These are phyloP conservation scores for Paralagenidium karlingii DNA, from an alignment of 352 stramenopile species.

Conservation along the genomic window DNA sequence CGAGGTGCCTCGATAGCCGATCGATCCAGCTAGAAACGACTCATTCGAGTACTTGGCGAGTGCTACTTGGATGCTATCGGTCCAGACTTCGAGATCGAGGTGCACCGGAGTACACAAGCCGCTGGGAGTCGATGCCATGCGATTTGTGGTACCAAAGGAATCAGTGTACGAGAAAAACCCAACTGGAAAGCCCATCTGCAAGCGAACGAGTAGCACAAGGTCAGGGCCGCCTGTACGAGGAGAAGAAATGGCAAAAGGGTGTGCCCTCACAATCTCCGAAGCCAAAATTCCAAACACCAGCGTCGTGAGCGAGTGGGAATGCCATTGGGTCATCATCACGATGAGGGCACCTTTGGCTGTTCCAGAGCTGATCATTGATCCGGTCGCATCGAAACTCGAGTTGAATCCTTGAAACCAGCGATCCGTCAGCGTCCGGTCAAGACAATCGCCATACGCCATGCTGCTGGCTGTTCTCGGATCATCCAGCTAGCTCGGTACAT, in stretches of 20 bases:
- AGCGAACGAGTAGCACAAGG: too few relatives aligned
- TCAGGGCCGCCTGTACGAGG: too few relatives aligned
- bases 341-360: conserved; percentile 16
- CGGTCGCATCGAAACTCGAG: too few relatives aligned
- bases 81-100: conserved; percentile 23
- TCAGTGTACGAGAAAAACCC: too few relatives aligned
- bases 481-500: too few relatives aligned
- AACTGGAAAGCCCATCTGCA: too few relatives aligned
- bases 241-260: background rate
- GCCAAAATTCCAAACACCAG: conserved; percentile 31
- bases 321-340: conserved; percentile 25
- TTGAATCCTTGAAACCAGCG: too few relatives aligned
- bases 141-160: conserved; percentile 23
- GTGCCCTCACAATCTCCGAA: conserved; percentile 18
- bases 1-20: conserved; percentile 18
- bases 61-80: background rate
- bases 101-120: conserved; percentile 21
- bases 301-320: conserved; percentile 17
- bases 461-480: too few relatives aligned
- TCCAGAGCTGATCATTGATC: conserved; percentile 6
- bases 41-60: conserved; percentile 18
- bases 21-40: conserved; percentile 4
- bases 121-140: conserved; percentile 15
- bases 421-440: too few relatives aligned
- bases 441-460: too few relatives aligned